Percentiles rank a stretch among this genome's conserved stretches.
These are phyloP conservation scores for Stereocaulon alpinum DNA, from an alignment of 495 filamentous ascomycete genomes.

Conservation along the genomic window DNA sequence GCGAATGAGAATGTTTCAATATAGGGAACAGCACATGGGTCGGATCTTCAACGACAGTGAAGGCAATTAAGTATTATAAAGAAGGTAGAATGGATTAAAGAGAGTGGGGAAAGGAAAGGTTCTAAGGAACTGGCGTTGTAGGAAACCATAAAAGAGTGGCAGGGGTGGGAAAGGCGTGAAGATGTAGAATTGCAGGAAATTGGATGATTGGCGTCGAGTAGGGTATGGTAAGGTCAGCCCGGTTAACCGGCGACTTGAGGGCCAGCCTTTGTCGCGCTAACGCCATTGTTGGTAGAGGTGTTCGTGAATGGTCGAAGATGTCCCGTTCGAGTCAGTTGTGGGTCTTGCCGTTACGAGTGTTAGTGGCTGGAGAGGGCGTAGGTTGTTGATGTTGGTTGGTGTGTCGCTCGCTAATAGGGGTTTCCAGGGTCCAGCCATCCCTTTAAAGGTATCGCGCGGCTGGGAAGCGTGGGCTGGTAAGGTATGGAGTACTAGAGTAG, in stretches of 20 bases:
- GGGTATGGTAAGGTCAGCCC: conserved; percentile 1
- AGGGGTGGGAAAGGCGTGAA: background rate
- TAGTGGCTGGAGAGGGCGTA: background rate
- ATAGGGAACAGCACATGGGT: background rate
- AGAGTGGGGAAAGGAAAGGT: background rate
- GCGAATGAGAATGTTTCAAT: background rate
- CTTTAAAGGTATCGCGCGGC: background rate
- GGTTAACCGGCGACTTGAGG: background rate
- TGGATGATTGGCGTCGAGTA: background rate
- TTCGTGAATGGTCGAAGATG: background rate
- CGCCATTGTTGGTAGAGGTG: background rate
- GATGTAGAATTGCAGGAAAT: conserved; percentile 2
- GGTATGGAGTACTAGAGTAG: background rate
- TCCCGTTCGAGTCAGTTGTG: background rate
- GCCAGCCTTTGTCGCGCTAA: background rate
- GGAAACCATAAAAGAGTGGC: background rate
- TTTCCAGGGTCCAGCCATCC: background rate
- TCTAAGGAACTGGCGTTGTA: background rate
- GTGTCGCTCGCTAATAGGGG: background rate
- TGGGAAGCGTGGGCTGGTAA: too few relatives aligned
- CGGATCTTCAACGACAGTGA: background rate
- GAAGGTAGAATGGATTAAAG: background rate
- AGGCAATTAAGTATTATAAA: conserved; percentile 2
- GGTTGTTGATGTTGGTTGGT: background rate
- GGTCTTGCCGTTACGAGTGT: background rate